phyloP scores from a whole-genome alignment of 768 basidiomycete genomes.

The Boletellus emodensis region DNA sequence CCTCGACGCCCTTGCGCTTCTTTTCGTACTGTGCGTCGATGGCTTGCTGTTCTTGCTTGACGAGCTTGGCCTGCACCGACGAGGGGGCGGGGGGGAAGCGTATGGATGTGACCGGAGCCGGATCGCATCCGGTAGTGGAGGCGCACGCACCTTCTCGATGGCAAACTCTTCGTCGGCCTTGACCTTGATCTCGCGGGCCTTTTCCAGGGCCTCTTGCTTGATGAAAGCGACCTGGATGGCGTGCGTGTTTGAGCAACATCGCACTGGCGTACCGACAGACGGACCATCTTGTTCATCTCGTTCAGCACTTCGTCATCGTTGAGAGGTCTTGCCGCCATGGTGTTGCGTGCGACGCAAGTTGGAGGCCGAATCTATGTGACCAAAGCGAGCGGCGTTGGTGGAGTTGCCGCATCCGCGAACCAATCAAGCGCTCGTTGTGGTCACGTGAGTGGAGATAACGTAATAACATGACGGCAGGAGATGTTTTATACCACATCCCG shows the following conservation, averaged over 20 bases:
- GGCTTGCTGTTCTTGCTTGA: slow-evolving; percentile 91
- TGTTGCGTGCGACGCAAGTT: slow-evolving; percentile 3
- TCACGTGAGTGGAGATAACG: background rate
- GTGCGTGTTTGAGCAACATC: slow-evolving; percentile 1
- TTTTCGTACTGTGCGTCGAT: slow-evolving; percentile 95
- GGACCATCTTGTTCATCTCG: slow-evolving; percentile 99
- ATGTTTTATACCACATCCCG: too few relatives aligned
- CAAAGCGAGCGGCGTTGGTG: background rate
- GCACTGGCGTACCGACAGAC: slow-evolving; percentile 16
- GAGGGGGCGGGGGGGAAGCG: background rate
- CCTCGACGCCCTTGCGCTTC: slow-evolving; percentile 91
- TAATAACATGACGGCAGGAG: too few relatives aligned
- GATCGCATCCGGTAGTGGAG: background rate
- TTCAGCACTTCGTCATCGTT: slow-evolving; percentile 94
- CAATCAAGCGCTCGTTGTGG: background rate
- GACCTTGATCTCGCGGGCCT: slow-evolving; percentile 93
- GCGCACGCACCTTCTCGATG: slow-evolving; percentile 78
- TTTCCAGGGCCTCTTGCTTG: slow-evolving; percentile 97
- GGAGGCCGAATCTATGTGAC: background rate
- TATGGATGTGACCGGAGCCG: background rate
- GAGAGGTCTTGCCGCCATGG: slow-evolving; percentile 71
- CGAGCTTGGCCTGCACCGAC: slow-evolving; percentile 78
- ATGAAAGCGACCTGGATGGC: slow-evolving; percentile 84
- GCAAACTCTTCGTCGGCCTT: slow-evolving; percentile 99
- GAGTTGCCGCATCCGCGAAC: background rate